Evolutionary conservation across 179 eudicot genomes (phyloP), one percentile per base, ranked within the genome.

Genomic region (Nepenthes alata): DNA sequence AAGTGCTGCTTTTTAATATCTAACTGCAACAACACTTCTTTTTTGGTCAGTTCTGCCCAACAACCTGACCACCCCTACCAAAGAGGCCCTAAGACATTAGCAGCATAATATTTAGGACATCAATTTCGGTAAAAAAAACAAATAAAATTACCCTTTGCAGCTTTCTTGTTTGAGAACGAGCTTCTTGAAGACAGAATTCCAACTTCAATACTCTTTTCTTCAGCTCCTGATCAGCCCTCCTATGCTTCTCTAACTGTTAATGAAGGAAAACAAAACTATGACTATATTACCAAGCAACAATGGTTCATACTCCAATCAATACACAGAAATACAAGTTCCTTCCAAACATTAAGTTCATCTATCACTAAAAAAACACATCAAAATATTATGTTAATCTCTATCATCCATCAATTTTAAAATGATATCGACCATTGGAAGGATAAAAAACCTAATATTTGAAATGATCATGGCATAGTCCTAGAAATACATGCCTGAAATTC

Each of bases 101-200:
- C 25, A 25, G 25, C 25, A 25, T 25, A 25, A 25, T 25, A 25
- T 25, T 25, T 25, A 25, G 25, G 25, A 0, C 25, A 25, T 25
- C 25, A 50, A 11, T 50, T 13, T 50, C 13, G 11, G n/a, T 8
- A 4, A 11, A 6, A 25, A 25, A 25, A 25, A 25, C 25, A 25
- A 25, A 14, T 25, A 49, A 9, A 44, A 59, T 78, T 81, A 94
- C 99, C 86, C 97, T 78, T 70, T 82, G 94, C 67, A 94, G 95
- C 78, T 94, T 94, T 68, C 99, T 75, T 47, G 89, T 87, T 72
- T 94, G 99, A 53, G 91, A 71, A 38, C 99, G 96, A 80, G 99
- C 87, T 72, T 94, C 99, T 65, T 94, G 96, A 53, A 94, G 89
- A 71, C 96, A 87, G 73, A 94, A 90, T 63, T 94, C 99, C 80